Evolutionary conservation across 768 basidiomycete species (phyloP).

Genomic region (Xerocomellus chrysenteron): DNA sequence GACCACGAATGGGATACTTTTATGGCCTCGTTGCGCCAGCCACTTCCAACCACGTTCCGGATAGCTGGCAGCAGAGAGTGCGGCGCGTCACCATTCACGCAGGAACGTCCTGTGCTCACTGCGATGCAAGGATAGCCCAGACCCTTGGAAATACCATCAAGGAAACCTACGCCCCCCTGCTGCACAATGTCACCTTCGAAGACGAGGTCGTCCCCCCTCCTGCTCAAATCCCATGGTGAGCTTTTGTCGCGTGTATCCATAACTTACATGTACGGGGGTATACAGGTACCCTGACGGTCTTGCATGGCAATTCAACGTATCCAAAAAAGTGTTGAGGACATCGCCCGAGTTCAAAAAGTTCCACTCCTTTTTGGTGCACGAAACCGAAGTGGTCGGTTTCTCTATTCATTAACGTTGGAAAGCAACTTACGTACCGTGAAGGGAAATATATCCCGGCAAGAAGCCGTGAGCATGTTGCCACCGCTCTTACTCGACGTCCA

Average conservation of each 20-base stretch:
- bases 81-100: constrained; percentile 11
- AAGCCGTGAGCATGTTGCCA: constrained; percentile 99
- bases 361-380: constrained; percentile 94
- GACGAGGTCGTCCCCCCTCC: constrained; percentile 76
- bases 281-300: constrained; percentile 90
- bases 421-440: constrained; percentile 28
- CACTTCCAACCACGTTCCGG: constrained; percentile 92
- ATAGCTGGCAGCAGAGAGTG: constrained; percentile 88
- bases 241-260: not conserved
- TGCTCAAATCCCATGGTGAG: constrained; percentile 80
- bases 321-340: constrained; percentile 85
- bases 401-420: not conserved
- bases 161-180: constrained; percentile 71
- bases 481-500: constrained; percentile 93
- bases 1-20: constrained; percentile 81
- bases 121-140: constrained; percentile 52
- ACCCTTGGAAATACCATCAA: constrained; percentile 79
- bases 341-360: constrained; percentile 90
- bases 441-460: constrained; percentile 96
- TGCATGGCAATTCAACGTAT: constrained; percentile 94
- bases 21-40: constrained; percentile 59
- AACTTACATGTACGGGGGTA: not conserved
- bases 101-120: not conserved
- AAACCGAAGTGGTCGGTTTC: constrained; percentile 89
- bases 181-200: constrained; percentile 74